Evolutionary conservation across 495 filamentous ascomycete genomes (phyloP), one percentile per base, ranked within the genome.

Genomic region (Hyaloscypha bicolor): DNA sequence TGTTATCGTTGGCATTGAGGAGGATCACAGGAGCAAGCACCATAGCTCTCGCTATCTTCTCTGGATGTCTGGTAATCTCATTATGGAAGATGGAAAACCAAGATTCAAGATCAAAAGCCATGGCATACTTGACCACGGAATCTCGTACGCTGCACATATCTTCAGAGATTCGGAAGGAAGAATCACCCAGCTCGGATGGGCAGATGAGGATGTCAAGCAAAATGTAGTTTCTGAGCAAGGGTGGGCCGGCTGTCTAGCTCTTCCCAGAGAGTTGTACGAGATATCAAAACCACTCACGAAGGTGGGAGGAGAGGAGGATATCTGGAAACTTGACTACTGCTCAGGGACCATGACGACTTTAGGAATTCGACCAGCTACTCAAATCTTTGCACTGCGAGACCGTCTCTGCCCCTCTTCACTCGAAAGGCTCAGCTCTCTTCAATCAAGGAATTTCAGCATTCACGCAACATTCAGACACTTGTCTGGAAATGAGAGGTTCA

Each of bases 381-480:
- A 70, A 31, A 30, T 65, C 1, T 30, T 42, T 48, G 12, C 9
- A 65, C 39, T 77, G 67, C 65, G 70, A 68, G 39, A 64, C 21
- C 8, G 2, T 60, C 8, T 64, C 58, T 31, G 30, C 67, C n/a
- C 69, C 55, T 64, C 66, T 65, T 55, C 72, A 55, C 69, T 58
- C 63, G 69, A 56, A 62, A 58, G 2, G 61, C 25, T 74, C 68
- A 25, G n/a, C 60, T 22, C 61, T 55, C 9, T 77, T 65, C 62
- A 62, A 62, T 22, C 57, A 29, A 67, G 63, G 14, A 70, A 60
- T 11, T 72, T 58, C 53, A 66, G 74, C 31, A 42, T 77, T n/a
- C 35, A 69, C 33, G 71, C 68, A 4, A 70, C 68, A 19, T 77
- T 77, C 66, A 67, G 65, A n/a, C 63, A 73, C 19, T 63, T 73